Base-by-base conservation (phyloP, 108 stramenopile species). In the Mediolabrus comicus region DNA sequence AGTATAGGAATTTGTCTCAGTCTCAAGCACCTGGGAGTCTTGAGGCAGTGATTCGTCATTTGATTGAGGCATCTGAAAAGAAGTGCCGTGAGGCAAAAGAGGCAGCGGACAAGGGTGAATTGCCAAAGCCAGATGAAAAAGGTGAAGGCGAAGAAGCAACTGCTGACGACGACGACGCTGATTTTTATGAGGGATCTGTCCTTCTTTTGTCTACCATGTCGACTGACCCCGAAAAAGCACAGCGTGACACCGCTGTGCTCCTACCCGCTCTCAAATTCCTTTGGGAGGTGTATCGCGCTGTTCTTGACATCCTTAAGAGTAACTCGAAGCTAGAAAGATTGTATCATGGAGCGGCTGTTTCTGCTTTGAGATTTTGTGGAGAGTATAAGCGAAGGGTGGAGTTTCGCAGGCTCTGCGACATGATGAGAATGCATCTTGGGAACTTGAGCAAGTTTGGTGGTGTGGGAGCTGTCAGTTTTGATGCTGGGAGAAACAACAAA, bases 231-330 rank as follows among this genome's bases (percentile, higher is more conserved):
- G 85, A 83, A 70, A 86, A 94, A 67, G 92, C 88, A 56, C 91
- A 97, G 56, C 85, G 95, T 6, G 97, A 98, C 59, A 83, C 95
- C 10, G 75, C 90, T 35, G 39, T 93, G 62, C 67, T 98, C 53
- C 71, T 99, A 35, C 99, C 99, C 19, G 89, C 92, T 61, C 81
- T 99, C n/a, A 96, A 96, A 75, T 98, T 98, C 73, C 79, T 98
- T 17, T 99, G 99, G 99, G 99, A 99, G 71, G 86, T 87, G 12
- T 99, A 98, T 84, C 84, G 99, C 3, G 91, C 96, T 53, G 89
- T 97, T 6, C 78, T 99, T 29, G 99, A 99, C 70, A 95, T 98
- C 56, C 67, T 99, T 29, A 82, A 87, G 66, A 86, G 81, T 60
- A 97, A 96, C 80, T 83, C 92, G 49, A 97, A 98, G 80, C 84